Evolutionary conservation across 2,329 filamentous ascomycete species (phyloP).

Genomic region (Knufia petricola): DNA sequence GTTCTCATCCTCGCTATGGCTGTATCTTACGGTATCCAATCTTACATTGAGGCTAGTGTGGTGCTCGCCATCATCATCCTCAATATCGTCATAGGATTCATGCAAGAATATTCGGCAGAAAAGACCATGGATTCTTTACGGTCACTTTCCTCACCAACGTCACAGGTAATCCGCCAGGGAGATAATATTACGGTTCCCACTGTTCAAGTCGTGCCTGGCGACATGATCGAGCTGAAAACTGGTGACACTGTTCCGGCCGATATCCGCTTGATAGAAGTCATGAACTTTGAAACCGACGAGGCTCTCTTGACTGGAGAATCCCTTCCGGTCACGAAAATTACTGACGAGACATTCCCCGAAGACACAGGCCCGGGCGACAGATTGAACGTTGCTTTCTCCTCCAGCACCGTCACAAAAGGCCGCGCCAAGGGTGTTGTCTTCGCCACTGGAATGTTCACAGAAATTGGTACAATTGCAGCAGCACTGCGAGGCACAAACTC

Average conservation of each 20-base stretch:
- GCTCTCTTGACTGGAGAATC: constrained; percentile 55
- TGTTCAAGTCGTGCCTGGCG: constrained; percentile 46
- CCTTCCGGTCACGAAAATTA: constrained; percentile 46
- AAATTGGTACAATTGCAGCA: constrained; percentile 52
- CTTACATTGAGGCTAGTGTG: constrained; percentile 52
- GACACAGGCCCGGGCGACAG: constrained; percentile 48
- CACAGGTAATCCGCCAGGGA: constrained; percentile 42
- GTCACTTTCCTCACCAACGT: constrained; percentile 42
- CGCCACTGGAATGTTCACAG: constrained; percentile 53
- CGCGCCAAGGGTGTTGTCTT: constrained; percentile 52
- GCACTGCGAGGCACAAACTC: constrained; percentile 52
- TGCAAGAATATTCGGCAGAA: constrained; percentile 45
- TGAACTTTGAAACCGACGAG: constrained; percentile 52
- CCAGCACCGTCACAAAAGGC: constrained; percentile 52
- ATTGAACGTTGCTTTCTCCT: constrained; percentile 53
- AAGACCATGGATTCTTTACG: constrained; percentile 46
- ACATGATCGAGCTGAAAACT: constrained; percentile 44
- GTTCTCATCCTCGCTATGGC: constrained; percentile 49
- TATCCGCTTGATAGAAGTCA: constrained; percentile 44
- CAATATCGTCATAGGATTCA: constrained; percentile 49
- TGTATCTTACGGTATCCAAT: constrained; percentile 47
- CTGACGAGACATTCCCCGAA: constrained; percentile 36
- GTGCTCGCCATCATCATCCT: constrained; percentile 48
- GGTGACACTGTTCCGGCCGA: constrained; percentile 44
- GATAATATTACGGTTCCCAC: constrained; percentile 40